Base-by-base conservation (phyloP, 2,329 filamentous ascomycete genomes). In the Thielaviopsis musarum region DNA sequence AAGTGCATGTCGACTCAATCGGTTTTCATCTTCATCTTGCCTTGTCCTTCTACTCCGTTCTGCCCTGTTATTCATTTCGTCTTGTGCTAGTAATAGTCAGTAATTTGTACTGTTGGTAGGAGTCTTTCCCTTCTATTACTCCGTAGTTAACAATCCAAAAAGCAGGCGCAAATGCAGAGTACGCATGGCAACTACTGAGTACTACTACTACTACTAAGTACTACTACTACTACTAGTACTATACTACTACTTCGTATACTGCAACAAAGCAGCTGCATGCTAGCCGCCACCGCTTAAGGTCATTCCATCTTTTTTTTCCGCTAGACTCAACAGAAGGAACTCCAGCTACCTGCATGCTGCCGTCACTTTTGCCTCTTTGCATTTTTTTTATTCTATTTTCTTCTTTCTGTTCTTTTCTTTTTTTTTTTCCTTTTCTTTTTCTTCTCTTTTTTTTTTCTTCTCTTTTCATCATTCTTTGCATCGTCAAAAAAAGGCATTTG, bases 401-500 rank as follows among this genome's bases (percentile, higher is more conserved):
- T 3, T n/a, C 53, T 45, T 45, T 59, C 38, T 52, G 53, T 26
- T 12, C 48, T 45, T 30, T 34, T 60, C 49, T 59, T 49, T 59
- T 58, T 13, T 58, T 49, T 56, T 62, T 45, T 52, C 54, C 26
- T 51, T 10, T 49, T 54, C 48, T n/a, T 53, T 45, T 55, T 30
- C 51, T 15, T 30, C 48, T 58, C 26, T 28, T 22, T 56, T 38
- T 61, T 48, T 57, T 34, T 48, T 57, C 60, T 62, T 63, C 60
- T 58, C 48, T 55, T 56, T 62, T 58, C 53, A 52, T 58, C 62
- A 64, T 58, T 57, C 58, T 62, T 55, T 56, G 53, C 59, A 49
- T 48, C 51, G 59, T 56, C 61, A 54, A 45, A 56, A n/a, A n/a
- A n/a, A n/a, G n/a, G n/a, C n/a, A n/a, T n/a, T n/a, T n/a, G n/a